Base-by-base conservation (phyloP, 805 yeast species). In the Wickerhamomyces pijperi region DNA sequence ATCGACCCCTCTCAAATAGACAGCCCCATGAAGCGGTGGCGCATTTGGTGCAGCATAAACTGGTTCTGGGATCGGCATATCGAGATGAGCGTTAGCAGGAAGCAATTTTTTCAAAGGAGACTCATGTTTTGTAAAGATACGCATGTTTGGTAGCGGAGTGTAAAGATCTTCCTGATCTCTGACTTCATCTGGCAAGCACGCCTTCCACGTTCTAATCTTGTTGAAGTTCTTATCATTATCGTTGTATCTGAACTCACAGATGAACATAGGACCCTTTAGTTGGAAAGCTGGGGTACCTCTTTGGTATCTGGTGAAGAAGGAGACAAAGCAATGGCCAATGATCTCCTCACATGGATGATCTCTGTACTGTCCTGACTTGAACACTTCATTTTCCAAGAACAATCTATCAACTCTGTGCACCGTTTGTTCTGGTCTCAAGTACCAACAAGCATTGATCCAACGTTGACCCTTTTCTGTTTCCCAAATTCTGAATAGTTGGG, bases 161-260 rank as follows among this genome's bases (percentile, higher is more conserved):
- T 82, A 76, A 28, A 83, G 82, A 53, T 88, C 97, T 51, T 84
- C 90, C 39, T 63, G 51, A 46, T 82, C 87, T 51, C 97, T 76
- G 36, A 90, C 82, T 59, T 90, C 97, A 60, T 92, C 97, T 0
- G 98, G 98, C 48, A 92, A 70, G 66, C 97, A 92, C 6, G 97
- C 97, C 60, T 86, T 90, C 98, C 98, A 92, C 3, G 98, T 90
- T 55, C 97, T 74, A 52, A 92, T 92, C 56, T 90, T 82, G 61
- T 90, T 92, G 68, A 92, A 92, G 21, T 79, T 79, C 58, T 85
- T 84, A 51, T 85, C 95, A 40, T 75, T 70, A 56, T 90, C 97
- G 56, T 90, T 90, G 62, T 88, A 92, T 53, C 98, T 78, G 58
- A 76, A 84, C 60, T 92, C 98, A 64, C 97, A 92, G 49, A 92